Evolutionary conservation across 225 moss, liverwort and hornwort species (phyloP).

Genomic region (Anthoceros angustus): DNA sequence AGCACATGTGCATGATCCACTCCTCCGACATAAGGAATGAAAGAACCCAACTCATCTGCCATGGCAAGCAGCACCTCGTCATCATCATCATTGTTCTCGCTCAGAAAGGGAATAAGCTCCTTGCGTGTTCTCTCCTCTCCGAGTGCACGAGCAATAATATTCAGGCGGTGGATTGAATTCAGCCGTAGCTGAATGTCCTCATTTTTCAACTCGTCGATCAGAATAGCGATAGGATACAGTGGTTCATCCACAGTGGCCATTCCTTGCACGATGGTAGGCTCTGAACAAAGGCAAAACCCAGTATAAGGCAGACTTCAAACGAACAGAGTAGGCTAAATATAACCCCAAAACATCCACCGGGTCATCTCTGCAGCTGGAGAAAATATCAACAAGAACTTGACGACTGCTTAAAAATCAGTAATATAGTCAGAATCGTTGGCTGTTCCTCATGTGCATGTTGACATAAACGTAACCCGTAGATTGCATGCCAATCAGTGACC

Average conservation of each 20-base stretch:
- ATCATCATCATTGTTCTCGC: constrained; percentile 85
- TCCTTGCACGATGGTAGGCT: neutral
- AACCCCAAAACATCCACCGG: neutral
- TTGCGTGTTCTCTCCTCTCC: constrained; percentile 92
- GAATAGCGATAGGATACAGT: constrained; percentile 79
- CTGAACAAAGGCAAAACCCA: neutral
- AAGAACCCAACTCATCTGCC: constrained; percentile 93
- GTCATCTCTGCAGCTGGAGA: neutral
- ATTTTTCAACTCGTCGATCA: constrained; percentile 92
- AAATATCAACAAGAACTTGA: neutral
- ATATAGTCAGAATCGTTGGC: too few species aligned
- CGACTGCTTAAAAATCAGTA: too few species aligned
- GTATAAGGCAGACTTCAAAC: neutral
- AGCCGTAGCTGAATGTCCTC: constrained; percentile 87
- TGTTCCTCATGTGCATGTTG: neutral
- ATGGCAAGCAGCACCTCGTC: constrained; percentile 89
- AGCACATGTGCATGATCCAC: constrained; percentile 73
- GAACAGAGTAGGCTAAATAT: neutral
- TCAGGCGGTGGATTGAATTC: constrained; percentile 87
- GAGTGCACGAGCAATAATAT: constrained; percentile 73
- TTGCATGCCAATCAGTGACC: neutral
- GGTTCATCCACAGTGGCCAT: constrained; percentile 82
- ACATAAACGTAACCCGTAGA: neutral
- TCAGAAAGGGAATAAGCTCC: constrained; percentile 88
- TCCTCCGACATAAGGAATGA: constrained; percentile 73